phyloP scores from a whole-genome alignment of 2,329 filamentous ascomycete genomes.

The Verruconis gallopava region DNA sequence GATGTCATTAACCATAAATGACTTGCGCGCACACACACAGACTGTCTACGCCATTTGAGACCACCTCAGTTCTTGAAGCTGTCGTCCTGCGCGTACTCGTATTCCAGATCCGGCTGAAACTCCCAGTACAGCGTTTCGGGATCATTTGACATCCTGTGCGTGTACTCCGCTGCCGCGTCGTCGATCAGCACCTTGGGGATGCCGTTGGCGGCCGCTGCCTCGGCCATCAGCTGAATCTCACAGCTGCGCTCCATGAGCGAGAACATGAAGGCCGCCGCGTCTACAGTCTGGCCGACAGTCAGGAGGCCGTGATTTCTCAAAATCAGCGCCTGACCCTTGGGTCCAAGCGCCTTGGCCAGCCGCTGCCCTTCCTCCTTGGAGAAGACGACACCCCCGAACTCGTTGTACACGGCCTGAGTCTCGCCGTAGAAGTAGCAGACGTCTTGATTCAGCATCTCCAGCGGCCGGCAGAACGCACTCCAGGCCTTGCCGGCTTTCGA shows the following conservation, averaged over 20 bases:
- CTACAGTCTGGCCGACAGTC: slow-evolving; percentile 57
- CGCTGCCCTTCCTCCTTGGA: slow-evolving; percentile 49
- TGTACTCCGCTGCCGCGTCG: slow-evolving; percentile 43
- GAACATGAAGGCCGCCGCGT: slow-evolving; percentile 61
- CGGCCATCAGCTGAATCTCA: slow-evolving; percentile 52
- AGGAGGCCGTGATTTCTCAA: slow-evolving; percentile 61
- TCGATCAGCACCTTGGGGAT: slow-evolving; percentile 40
- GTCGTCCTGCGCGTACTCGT: slow-evolving; percentile 22
- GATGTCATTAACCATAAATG: no score
- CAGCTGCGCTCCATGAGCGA: slow-evolving; percentile 56
- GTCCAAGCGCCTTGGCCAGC: slow-evolving; percentile 50
- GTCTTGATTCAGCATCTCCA: slow-evolving; percentile 62
- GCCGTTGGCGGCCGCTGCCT: slow-evolving; percentile 48
- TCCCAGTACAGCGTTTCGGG: slow-evolving; percentile 38
- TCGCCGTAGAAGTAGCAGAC: slow-evolving; percentile 50
- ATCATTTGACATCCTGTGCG: slow-evolving; percentile 36
- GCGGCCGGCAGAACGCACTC: slow-evolving; percentile 48
- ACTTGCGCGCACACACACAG: no score
- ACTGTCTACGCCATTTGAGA: no score
- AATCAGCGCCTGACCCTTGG: slow-evolving; percentile 49
- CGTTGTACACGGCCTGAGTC: slow-evolving; percentile 50
- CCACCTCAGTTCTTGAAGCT: slow-evolving; percentile 8
- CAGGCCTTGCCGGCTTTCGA: slow-evolving; percentile 54
- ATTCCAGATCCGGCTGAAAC: slow-evolving; percentile 39
- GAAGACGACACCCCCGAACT: slow-evolving; percentile 52